Conservation (phyloP, 129 eudicot species). For the Lactuca sativa region DNA sequence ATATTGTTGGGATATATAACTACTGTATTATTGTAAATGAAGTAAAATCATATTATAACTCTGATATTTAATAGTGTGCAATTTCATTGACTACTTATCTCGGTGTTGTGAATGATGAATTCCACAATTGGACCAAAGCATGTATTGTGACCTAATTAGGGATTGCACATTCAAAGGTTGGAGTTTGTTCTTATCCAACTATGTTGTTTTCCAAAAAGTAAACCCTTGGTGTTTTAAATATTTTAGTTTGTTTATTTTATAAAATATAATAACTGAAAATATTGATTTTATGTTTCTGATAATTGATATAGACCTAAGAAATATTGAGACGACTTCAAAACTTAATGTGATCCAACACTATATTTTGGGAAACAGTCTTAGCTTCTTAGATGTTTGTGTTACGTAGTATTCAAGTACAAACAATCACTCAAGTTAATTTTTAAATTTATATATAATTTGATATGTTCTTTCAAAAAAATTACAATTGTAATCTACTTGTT, state of each 20-base stretch:
- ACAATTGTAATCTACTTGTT: not conserved
- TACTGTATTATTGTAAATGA: not conserved
- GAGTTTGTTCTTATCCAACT: slow-evolving; percentile 27
- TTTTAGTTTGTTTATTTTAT: not conserved
- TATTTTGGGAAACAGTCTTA: too few species aligned
- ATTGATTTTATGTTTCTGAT: not conserved
- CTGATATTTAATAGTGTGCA: not conserved
- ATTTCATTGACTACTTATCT: slow-evolving; percentile 19
- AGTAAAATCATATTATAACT: not conserved
- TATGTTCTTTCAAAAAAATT: not conserved
- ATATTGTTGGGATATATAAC: too few species aligned
- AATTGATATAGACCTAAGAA: not conserved
- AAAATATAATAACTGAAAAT: too few species aligned
- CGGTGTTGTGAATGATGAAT: slow-evolving; percentile 31
- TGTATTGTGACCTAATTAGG: slow-evolving; percentile 27
- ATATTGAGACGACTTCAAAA: not conserved
- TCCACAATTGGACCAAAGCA: slow-evolving; percentile 17
- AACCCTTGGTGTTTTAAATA: not conserved
- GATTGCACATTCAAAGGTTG: slow-evolving; percentile 30
- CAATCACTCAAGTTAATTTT: not conserved
- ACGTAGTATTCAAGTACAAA: not conserved
- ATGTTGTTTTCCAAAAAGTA: not conserved
- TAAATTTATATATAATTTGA: too few species aligned
- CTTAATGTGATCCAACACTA: not conserved
- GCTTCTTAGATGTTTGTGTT: too few species aligned